phyloP scores from a whole-genome alignment of 2,329 filamentous ascomycete genomes.

The Cladosporium sp. region DNA sequence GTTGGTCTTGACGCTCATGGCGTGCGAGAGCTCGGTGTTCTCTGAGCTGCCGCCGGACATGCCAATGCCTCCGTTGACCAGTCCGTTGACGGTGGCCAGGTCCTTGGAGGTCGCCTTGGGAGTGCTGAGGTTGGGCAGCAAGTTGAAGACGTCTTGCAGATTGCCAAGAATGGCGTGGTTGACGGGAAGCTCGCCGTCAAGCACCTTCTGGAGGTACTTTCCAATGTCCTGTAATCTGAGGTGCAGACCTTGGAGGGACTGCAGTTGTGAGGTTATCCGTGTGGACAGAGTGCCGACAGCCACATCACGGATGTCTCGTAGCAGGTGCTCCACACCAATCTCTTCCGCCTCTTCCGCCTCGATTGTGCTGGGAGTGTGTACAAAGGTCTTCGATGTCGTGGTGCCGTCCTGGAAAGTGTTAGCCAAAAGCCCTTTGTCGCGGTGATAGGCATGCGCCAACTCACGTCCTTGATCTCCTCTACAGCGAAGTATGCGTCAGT shows the following conservation, averaged over 20 bases:
- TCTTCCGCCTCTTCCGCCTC: slow-evolving; percentile 98
- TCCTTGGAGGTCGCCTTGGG: slow-evolving; percentile 66
- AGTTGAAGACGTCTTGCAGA: slow-evolving; percentile 98
- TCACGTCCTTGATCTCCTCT: slow-evolving; percentile 97
- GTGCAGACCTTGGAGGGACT: slow-evolving; percentile 94
- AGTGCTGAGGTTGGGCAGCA: slow-evolving; percentile 90
- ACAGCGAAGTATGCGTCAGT: slow-evolving; percentile 99
- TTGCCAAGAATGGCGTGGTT: slow-evolving; percentile 97
- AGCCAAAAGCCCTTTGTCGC: slow-evolving; percentile 10
- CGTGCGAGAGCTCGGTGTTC: slow-evolving; percentile 83
- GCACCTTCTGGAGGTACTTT: slow-evolving; percentile 90
- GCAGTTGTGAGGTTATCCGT: slow-evolving; percentile 93
- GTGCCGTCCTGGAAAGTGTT: slow-evolving; percentile 71
- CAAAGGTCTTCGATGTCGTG: slow-evolving; percentile 93
- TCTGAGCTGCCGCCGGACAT: slow-evolving; percentile 47
- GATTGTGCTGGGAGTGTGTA: slow-evolving; percentile 96
- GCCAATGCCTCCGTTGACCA: slow-evolving; percentile 54
- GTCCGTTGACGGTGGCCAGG: slow-evolving; percentile 43
- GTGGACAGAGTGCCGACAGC: slow-evolving; percentile 95
- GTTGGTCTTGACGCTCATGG: slow-evolving; percentile 98
- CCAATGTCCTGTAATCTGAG: slow-evolving; percentile 92
- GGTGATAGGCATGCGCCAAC: slow-evolving; percentile 1
- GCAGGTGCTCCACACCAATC: slow-evolving; percentile 95
- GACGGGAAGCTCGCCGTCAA: slow-evolving; percentile 85
- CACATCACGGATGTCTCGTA: slow-evolving; percentile 96